Conservation (phyloP, 2,329 filamentous ascomycete genomes). For the Cladophialophora yegresii region DNA sequence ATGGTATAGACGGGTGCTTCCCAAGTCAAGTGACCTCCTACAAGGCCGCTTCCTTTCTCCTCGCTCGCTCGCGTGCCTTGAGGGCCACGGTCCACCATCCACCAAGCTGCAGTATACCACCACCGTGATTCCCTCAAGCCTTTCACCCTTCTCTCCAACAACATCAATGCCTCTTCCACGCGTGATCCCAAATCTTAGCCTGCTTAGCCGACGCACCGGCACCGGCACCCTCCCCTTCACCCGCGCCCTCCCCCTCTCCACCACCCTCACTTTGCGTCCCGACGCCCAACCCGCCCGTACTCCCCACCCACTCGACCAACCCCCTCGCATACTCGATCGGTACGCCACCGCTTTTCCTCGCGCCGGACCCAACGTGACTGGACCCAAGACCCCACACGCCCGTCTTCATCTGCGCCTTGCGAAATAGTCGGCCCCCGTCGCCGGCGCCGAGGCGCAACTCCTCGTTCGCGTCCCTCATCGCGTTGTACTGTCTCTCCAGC, state of each 20-base stretch:
- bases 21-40: not conserved
- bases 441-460: conserved; percentile 63
- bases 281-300: conserved; percentile 59
- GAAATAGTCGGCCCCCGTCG: conserved; percentile 67
- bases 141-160: not conserved
- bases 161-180: conserved; percentile 68
- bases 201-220: conserved; percentile 57
- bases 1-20: not conserved
- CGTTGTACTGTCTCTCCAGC: conserved; percentile 75
- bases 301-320: conserved; percentile 35
- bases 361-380: conserved; percentile 33
- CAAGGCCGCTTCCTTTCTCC: not conserved
- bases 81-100: not conserved
- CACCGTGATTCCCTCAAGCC: not conserved
- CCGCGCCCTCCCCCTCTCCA: conserved; percentile 17
- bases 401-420: conserved; percentile 88
- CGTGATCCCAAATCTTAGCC: conserved; percentile 82
- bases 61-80: not conserved
- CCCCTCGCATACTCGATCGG: conserved; percentile 86
- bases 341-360: conserved; percentile 60
- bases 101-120: not conserved
- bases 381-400: conserved; percentile 65
- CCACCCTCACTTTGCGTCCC: conserved; percentile 65
- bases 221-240: not conserved
- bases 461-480: conserved; percentile 84